Percentiles rank a stretch among this genome's conserved stretches.
Evolutionary conservation across 2,329 filamentous ascomycete genomes (phyloP).

Genomic region (Penicillium sp.): DNA sequence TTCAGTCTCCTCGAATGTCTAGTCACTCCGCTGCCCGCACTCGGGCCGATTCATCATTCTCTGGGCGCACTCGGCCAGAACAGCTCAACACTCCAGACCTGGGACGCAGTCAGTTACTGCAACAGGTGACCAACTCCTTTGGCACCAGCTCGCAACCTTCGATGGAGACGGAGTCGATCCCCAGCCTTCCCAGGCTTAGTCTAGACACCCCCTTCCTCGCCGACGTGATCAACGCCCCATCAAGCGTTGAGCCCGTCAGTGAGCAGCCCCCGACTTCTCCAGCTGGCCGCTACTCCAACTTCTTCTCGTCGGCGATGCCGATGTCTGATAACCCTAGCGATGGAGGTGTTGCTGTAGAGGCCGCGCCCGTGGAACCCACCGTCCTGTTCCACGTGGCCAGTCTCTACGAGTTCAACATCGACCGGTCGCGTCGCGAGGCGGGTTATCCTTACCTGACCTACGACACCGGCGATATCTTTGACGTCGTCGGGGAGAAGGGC

Average conservation of each 20-base stretch:
- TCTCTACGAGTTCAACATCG: slow-evolving; percentile 96
- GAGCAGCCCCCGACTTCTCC: slow-evolving; percentile 32
- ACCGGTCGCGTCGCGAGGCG: slow-evolving; percentile 83
- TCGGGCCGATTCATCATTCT: slow-evolving; percentile 56
- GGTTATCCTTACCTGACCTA: slow-evolving; percentile 97
- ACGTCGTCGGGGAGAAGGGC: slow-evolving; percentile 92
- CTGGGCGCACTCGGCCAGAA: slow-evolving; percentile 50
- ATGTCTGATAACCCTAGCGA: slow-evolving; percentile 62
- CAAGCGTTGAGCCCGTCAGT: slow-evolving; percentile 4
- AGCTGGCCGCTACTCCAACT: slow-evolving; percentile 64
- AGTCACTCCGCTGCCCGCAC: slow-evolving; percentile 41
- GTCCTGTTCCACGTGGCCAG: slow-evolving; percentile 90
- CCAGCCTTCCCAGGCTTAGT: slow-evolving; percentile 43
- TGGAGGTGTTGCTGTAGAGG: slow-evolving; percentile 31
- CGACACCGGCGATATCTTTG: slow-evolving; percentile 89
- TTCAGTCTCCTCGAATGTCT: slow-evolving; percentile 55
- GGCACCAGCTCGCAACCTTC: slow-evolving; percentile 13
- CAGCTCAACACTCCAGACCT: slow-evolving; percentile 58
- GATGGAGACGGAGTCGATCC: slow-evolving; percentile 31
- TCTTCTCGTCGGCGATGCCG: slow-evolving; percentile 86
- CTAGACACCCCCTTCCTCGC: slow-evolving; percentile 46
- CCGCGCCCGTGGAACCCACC: slow-evolving; percentile 48
- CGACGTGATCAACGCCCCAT: slow-evolving; percentile 37
- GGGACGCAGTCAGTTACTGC: slow-evolving; percentile 50
- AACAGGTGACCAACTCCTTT: slow-evolving; percentile 48